Evolutionary conservation across 306 rosid species (phyloP).

Genomic region (Fragaria ananassa): DNA sequence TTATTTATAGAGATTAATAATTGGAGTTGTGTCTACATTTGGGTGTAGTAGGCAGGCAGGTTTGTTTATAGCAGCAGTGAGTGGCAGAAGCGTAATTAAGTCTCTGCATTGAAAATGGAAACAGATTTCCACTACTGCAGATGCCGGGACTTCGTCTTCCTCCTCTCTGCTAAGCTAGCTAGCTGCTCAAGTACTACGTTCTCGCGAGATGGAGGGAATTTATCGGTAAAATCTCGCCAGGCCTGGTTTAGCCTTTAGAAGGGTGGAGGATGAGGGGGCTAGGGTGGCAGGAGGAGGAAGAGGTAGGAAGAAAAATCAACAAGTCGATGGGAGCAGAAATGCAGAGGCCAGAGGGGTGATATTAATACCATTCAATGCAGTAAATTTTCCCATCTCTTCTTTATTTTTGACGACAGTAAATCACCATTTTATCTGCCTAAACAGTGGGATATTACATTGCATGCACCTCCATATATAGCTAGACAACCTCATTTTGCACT

Average conservation of each 20-base stretch:
- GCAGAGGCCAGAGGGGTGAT: neutral
- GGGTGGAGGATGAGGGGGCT: neutral
- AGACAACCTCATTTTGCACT: neutral
- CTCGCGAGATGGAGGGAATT: neutral
- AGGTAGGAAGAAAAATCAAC: too few species aligned
- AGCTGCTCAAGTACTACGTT: neutral
- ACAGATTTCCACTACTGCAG: neutral
- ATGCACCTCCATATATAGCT: neutral
- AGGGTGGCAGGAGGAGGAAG: neutral
- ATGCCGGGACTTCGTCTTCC: neutral
- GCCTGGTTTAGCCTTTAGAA: neutral
- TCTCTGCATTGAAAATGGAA: neutral
- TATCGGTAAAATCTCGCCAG: neutral
- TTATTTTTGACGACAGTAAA: neutral
- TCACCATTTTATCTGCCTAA: neutral
- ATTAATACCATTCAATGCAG: conserved; percentile 6
- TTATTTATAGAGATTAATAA: neutral
- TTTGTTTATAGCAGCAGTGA: neutral
- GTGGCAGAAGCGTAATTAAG: conserved; percentile 8
- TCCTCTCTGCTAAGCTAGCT: neutral
- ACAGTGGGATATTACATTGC: too few species aligned
- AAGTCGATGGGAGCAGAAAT: neutral
- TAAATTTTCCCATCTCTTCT: neutral
- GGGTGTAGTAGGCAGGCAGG: neutral
- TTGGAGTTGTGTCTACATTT: neutral